Evolutionary conservation across 2,329 filamentous ascomycete genomes (phyloP).

Genomic region (Fusarium sp.): DNA sequence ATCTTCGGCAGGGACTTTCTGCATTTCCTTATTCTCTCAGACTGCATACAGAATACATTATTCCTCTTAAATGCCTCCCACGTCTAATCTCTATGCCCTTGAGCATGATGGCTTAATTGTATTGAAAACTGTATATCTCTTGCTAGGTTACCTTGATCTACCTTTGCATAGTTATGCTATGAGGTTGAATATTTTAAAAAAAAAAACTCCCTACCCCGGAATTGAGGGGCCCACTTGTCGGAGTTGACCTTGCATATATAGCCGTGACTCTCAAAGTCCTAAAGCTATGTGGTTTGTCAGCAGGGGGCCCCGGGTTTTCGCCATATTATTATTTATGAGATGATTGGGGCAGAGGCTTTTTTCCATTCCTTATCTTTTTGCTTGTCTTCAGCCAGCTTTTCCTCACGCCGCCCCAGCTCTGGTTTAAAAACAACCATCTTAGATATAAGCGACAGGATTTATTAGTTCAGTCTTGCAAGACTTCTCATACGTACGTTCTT

Average conservation of each 20-base stretch:
- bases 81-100: too few species aligned
- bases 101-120: too few species aligned
- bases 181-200: too few species aligned
- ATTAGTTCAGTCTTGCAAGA: background rate
- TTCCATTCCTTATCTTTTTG: background rate
- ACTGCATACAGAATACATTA: background rate
- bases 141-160: too few species aligned
- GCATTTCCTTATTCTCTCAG: background rate
- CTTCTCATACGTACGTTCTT: background rate
- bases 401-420: background rate
- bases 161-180: too few species aligned
- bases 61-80: too few species aligned
- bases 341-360: background rate
- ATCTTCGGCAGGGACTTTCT: too few species aligned
- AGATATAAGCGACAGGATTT: background rate
- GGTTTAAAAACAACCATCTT: background rate
- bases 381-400: background rate
- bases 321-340: background rate
- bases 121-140: too few species aligned
- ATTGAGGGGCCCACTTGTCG: background rate
- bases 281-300: background rate
- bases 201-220: background rate
- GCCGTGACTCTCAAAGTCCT: background rate
- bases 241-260: background rate
- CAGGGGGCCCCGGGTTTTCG: background rate